These are phyloP conservation scores for Cenchrus americanus DNA, from an alignment of 176 grass and related monocot genomes.

Conservation along the genomic window DNA sequence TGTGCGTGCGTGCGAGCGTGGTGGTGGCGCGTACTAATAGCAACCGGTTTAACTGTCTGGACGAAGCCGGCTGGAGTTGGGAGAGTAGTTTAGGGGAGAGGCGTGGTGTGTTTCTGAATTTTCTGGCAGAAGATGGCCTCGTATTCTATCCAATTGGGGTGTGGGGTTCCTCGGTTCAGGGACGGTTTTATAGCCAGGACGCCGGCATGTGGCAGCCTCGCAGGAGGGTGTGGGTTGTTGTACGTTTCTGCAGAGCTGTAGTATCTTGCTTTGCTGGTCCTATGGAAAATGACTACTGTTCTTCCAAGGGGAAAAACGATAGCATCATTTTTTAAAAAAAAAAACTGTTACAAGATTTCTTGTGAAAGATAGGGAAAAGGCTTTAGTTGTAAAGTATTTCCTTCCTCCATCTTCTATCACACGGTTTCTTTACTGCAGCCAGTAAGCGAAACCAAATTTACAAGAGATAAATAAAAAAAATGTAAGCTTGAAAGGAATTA, in stretches of 20 bases:
- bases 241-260: not conserved
- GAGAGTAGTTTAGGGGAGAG: not conserved
- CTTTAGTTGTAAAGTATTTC: not conserved
- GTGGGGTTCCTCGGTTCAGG: not conserved
- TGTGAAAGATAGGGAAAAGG: not conserved
- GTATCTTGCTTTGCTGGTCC: not conserved
- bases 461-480: too few species aligned
- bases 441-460: too few species aligned
- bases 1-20: not conserved
- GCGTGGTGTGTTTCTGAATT: slow-evolving; percentile 15
- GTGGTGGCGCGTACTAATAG: slow-evolving; percentile 42
- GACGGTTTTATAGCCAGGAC: slow-evolving; percentile 23
- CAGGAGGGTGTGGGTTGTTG: not conserved
- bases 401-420: not conserved
- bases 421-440: too few species aligned
- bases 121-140: slow-evolving; percentile 29
- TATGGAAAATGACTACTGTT: not conserved
- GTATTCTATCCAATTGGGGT: slow-evolving; percentile 4
- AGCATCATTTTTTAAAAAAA: too few species aligned
- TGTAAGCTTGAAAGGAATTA: not conserved
- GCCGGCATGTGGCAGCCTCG: not conserved
- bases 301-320: not conserved
- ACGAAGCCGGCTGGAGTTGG: slow-evolving; percentile 32
- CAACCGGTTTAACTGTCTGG: slow-evolving; percentile 27
- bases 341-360: not conserved